Evolutionary conservation across 495 filamentous ascomycete genomes (phyloP), one percentile per base, ranked within the genome.

Genomic region (Opeltia flavorubescens): DNA sequence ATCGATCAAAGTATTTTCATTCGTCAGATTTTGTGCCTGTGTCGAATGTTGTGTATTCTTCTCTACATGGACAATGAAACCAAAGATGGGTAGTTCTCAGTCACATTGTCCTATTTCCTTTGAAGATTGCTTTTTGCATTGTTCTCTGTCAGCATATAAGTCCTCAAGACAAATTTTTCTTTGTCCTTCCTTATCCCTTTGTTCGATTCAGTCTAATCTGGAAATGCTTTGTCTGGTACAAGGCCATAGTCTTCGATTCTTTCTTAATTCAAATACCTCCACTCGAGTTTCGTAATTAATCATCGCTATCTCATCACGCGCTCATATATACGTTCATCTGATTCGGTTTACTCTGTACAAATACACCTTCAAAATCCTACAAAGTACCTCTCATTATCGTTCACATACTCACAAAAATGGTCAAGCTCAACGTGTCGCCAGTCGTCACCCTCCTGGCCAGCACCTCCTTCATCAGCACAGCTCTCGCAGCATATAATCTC

Each of bases 401-500:
- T 31, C 29, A 31, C 29, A 31, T 31, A 31, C 29, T 31, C 13
- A 6, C 29, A 6, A 6, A 6, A 6, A 31, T 6, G 6, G 13
- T 31, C 6, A 6, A 31, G 29, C 29, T 31, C 38, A 41, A 25
- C 1, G 3, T 12, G 13, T 12, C 18, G 9, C 5, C 12, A 21
- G 11, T 44, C 26, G 30, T 36, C 20, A 12, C 24, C 33, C 15
- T 47, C 18, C 11, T 50, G n/a, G 29, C 24, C 28, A 33, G 21
- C 36, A 18, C 36, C 12, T 29, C 24, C 17, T 56, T 70, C 29
- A 52, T 63, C 50, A 55, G 60, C 25, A 50, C 68, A 40, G 57
- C 57, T 49, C 55, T 64, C 46, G 72, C 70, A 46, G 56, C 23
- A 51, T 78, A 77, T 55, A 62, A 61, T 9, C 56, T 77, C 38